Base-by-base conservation (phyloP, 2,329 filamentous ascomycete genomes). In the Aspergillus clavatus region DNA sequence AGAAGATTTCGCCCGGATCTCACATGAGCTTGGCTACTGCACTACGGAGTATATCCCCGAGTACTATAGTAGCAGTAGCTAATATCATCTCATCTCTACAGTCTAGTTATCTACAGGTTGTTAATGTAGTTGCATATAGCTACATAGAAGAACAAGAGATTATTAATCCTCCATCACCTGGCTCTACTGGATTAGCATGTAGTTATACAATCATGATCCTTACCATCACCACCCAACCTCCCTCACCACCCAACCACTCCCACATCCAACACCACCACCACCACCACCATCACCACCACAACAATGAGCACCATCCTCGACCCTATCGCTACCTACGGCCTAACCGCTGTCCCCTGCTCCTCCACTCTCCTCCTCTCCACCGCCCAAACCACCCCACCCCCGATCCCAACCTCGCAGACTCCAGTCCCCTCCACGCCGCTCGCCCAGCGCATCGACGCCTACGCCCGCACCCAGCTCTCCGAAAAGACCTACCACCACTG, bases 401-500 rank as follows among this genome's bases (percentile, higher is more conserved):
- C 50, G 4, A 58, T 60, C 45, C 52, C 58, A 3, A 40, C 62
- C 27, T 55, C 56, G 16, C 48, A 54, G 8, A 64, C 59, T 4
- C 58, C 65, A 2, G 50, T 68, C 33, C 63, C 64, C 18, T 31
- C 46, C 29, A 70, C 64, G 3, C 46, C 61, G 19, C 58, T 71
- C 6, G 58, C 66, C 7, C 52, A 56, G n/a, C 63, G 67, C 42
- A 66, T 71, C 48, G 54, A 66, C 27, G 40, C 41, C 16, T 71
- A 70, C 46, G 66, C 64, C 24, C 51, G 51, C 29, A 14, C 50
- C 7, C 57, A 62, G 35, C 62, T 69, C 7, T 59, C 63, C 2
- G 45, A 54, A 24, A 71, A 79, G 21, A 86, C 82, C 0, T 87
- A 81, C 60, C 81, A 84, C 57, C 85, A 89, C 63, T 82, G 77